Percentiles rank a stretch among this genome's conserved stretches.
Evolutionary conservation across 441 rosid species (phyloP).

Genomic region (Aleurites moluccanus): DNA sequence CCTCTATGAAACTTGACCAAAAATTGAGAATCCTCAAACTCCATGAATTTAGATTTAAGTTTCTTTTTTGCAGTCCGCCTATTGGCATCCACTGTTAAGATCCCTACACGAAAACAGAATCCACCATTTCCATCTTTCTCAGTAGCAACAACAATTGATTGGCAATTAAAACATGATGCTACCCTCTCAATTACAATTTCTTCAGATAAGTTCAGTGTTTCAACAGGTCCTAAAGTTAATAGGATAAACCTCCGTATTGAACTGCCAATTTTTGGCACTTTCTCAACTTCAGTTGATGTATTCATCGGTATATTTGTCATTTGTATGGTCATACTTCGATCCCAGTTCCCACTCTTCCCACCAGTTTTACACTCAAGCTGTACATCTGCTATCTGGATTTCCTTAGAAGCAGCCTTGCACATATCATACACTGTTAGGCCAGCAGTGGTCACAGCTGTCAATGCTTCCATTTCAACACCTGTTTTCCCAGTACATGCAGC

Average conservation of each 20-base stretch:
- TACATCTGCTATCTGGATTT: constrained; percentile 54
- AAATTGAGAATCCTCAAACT: not conserved
- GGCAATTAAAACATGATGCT: not conserved
- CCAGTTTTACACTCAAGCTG: constrained; percentile 72
- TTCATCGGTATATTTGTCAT: not conserved
- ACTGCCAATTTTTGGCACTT: not conserved
- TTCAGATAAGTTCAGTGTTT: not conserved
- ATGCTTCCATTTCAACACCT: constrained; percentile 96
- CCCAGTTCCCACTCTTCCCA: constrained; percentile 85
- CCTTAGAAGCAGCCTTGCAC: constrained; percentile 97
- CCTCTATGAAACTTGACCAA: not conserved
- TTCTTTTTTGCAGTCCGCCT: not conserved
- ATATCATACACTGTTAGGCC: constrained; percentile 88
- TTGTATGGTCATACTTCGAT: not conserved
- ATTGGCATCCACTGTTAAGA: not conserved
- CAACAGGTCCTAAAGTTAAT: not conserved
- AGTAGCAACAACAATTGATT: not conserved
- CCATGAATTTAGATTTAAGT: not conserved
- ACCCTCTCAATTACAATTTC: not conserved
- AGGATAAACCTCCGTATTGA: not conserved
- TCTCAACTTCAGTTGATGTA: not conserved
- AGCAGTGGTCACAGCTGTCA: constrained; percentile 79
- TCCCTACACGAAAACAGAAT: not conserved
- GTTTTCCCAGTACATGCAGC: constrained; percentile 78
- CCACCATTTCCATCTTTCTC: not conserved